Evolutionary conservation across 331 rosid genomes (phyloP).

Genomic region (Pyracantha coccinea): DNA sequence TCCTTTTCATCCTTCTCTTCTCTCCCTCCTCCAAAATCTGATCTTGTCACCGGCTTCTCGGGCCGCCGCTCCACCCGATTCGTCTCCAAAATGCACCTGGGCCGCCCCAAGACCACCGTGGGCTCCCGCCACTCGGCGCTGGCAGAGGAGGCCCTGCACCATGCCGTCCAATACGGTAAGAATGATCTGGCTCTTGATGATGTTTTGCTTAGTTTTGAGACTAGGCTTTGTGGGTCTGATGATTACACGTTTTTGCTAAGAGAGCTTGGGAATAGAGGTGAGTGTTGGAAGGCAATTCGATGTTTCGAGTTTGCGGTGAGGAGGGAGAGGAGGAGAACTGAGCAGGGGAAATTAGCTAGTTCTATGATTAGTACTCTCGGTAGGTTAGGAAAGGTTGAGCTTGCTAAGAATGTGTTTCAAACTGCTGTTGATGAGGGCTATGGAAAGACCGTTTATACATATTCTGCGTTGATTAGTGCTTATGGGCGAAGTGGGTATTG

Average conservation of each 20-base stretch:
- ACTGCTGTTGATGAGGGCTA: conserved; percentile 54
- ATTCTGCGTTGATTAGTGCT: conserved; percentile 56
- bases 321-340: conserved; percentile 44
- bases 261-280: conserved; percentile 72
- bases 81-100: conserved; percentile 70
- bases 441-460: conserved; percentile 35
- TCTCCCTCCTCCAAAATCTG: conserved; percentile 31
- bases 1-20: conserved; percentile 35
- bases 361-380: conserved; percentile 90
- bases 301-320: conserved; percentile 65
- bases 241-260: conserved; percentile 63
- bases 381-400: conserved; percentile 64
- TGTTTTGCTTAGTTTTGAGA: conserved; percentile 43
- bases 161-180: conserved; percentile 39
- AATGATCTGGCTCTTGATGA: conserved; percentile 33
- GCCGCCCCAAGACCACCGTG: conserved; percentile 43
- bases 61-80: conserved; percentile 79
- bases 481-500: conserved; percentile 54
- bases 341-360: conserved; percentile 70
- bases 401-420: conserved; percentile 51
- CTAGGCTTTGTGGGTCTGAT: conserved; percentile 49
- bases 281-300: conserved; percentile 39
- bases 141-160: conserved; percentile 69
- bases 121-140: conserved; percentile 42
- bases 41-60: conserved; percentile 56